A percentile compares a stretch with the other conserved stretches of the same genome.
These are phyloP conservation scores for Cladosporium velox DNA, from an alignment of 2,329 filamentous ascomycete genomes.

Conservation along the genomic window DNA sequence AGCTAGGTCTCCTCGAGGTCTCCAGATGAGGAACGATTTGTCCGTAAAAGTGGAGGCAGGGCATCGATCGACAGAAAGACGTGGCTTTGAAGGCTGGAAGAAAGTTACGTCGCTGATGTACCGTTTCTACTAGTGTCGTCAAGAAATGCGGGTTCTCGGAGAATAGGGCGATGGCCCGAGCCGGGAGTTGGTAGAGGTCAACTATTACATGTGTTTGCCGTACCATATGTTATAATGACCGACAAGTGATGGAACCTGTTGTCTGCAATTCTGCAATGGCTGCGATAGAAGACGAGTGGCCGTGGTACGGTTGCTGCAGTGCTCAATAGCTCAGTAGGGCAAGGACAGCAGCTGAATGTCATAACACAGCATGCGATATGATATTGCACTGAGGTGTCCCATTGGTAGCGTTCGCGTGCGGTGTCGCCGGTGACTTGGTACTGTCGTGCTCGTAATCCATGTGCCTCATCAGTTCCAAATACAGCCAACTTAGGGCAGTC, in stretches of 20 bases:
- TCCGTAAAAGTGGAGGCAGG: neutral
- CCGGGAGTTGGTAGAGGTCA: neutral
- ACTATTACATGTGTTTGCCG: neutral
- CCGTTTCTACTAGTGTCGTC: neutral
- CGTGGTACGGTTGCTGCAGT: neutral
- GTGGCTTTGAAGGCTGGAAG: neutral
- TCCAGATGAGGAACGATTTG: neutral
- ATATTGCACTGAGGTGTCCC: neutral
- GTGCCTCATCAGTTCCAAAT: neutral
- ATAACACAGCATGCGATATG: neutral
- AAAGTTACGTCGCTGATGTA: neutral
- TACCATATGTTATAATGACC: neutral
- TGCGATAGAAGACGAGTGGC: neutral
- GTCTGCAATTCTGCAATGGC: neutral
- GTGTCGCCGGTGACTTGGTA: neutral
- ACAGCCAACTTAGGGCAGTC: neutral
- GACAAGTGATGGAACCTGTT: neutral
- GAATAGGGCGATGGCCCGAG: slow-evolving; percentile 3
- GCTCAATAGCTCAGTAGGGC: neutral
- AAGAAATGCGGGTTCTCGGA: slow-evolving; percentile 10
- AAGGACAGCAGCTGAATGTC: neutral
- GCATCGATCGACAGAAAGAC: slow-evolving; percentile 4
- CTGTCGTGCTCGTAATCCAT: neutral
- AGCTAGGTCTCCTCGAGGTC: neutral
- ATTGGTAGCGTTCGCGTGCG: neutral